Evolutionary conservation across 257 asterid species (phyloP).

Genomic region (Echites panduratus): DNA sequence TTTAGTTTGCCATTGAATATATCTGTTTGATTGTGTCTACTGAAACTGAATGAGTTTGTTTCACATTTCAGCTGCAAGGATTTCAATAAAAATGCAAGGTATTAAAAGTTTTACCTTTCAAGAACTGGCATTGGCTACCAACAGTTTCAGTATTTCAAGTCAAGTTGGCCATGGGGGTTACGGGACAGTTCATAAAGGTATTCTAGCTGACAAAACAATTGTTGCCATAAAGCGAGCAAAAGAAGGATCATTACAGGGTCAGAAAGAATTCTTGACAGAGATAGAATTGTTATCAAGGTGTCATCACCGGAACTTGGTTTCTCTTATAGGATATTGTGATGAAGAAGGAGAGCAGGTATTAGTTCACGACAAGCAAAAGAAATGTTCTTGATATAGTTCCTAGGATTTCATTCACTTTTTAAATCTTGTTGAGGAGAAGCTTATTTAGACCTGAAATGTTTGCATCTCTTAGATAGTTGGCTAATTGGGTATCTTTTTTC

Average conservation of each 20-base stretch:
- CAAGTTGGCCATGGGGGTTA: slow-evolving; percentile 49
- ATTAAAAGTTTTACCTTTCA: slow-evolving; percentile 32
- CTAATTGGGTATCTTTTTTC: background rate
- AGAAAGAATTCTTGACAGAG: slow-evolving; percentile 42
- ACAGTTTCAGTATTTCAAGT: slow-evolving; percentile 25
- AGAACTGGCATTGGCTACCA: slow-evolving; percentile 35
- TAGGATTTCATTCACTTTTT: background rate
- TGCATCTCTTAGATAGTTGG: background rate
- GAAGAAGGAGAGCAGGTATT: slow-evolving; percentile 77
- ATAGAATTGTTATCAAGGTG: slow-evolving; percentile 39
- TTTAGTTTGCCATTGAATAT: background rate
- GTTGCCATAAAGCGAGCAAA: slow-evolving; percentile 43
- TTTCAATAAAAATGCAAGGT: slow-evolving; percentile 35
- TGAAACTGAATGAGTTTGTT: background rate
- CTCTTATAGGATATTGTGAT: slow-evolving; percentile 56
- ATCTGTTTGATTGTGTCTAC: background rate
- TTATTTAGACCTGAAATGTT: background rate
- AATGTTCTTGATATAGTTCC: background rate
- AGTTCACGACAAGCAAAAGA: background rate
- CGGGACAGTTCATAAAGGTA: slow-evolving; percentile 36
- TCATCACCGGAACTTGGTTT: slow-evolving; percentile 47
- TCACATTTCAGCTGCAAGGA: slow-evolving; percentile 32
- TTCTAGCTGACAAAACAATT: slow-evolving; percentile 25
- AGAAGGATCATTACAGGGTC: slow-evolving; percentile 44
- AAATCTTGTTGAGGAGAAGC: too few species aligned